Evolutionary conservation across 306 rosid species (phyloP), one percentile per base, ranked within the genome.

Genomic region (Castanea sativa): DNA sequence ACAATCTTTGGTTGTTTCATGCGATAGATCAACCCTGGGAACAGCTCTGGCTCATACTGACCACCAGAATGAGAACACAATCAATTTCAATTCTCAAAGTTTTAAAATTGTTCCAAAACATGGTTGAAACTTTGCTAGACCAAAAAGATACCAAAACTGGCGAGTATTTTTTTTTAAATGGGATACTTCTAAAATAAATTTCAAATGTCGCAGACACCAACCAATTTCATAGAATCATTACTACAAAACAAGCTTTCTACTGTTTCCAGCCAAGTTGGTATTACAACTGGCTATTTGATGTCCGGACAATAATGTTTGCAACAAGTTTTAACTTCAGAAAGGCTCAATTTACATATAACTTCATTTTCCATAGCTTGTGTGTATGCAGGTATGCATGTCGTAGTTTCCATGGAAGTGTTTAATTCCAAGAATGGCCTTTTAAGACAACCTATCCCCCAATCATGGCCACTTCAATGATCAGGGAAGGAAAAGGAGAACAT

Each of bases 1-100:
- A 95, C 99, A 74, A 95, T 93, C 87, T 95, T 95, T 0, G 99
- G 98, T 77, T 93, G 96, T 88, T 93, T 95, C 99, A 95, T 95
- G 29, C 97, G 90, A 76, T 95, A 95, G 71, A 95, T 95, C 85
- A 95, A 82, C 35, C 99, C 99, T 3, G 98, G 98, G 89, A 95
- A 95, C 57, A 95, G 86, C 87, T 93, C 99, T 18, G 99, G 99
- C 85, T 95, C 99, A 83, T 96, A 96, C 99, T 91, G 83, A 58
- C 18, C 58, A 70, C 25, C 75, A 84, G 73, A 71, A 68, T 30
- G 2, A 19, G 29, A 73, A 29, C 3, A 41, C 5, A 35, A 12
- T 76, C 49, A 72, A 55, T 16, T 21, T 12, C 76, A 33, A 21
- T 52, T 72, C 61, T 52, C 32, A 16, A 13, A 8, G 19, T 38